Percentiles rank a stretch among this genome's conserved stretches.
Conservation (phyloP, 192 early-diverging fungal genomes). For the Radiomyces spectabilis region DNA sequence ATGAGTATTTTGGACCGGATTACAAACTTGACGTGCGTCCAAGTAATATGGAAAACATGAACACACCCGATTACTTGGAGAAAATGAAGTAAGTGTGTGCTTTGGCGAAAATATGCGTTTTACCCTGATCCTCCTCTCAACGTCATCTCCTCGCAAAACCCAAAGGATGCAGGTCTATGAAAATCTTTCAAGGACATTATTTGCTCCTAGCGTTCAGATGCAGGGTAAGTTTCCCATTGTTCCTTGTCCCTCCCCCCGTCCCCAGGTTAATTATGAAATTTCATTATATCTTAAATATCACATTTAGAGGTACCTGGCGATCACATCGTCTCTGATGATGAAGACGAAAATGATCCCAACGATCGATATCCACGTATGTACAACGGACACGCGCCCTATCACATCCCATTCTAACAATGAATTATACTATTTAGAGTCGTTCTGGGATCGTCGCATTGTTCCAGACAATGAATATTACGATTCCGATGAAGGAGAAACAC, state of each 20-base stretch:
- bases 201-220: constrained; percentile 78
- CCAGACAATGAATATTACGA: constrained; percentile 73
- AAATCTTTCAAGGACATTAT: constrained; percentile 51
- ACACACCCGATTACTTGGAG: constrained; percentile 80
- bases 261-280: too few species aligned
- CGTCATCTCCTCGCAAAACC: neutral
- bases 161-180: constrained; percentile 53
- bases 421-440: constrained; percentile 49
- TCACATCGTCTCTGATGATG: constrained; percentile 56
- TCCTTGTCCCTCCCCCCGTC: neutral
- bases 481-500: constrained; percentile 54
- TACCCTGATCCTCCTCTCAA: neutral
- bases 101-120: neutral
- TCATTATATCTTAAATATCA: too few species aligned
- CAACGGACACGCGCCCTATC: too few species aligned
- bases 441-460: constrained; percentile 54
- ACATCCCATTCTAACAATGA: too few species aligned
- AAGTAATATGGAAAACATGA: constrained; percentile 86
- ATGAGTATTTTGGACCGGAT: constrained; percentile 88
- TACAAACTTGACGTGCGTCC: constrained; percentile 80
- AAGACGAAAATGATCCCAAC: constrained; percentile 60
- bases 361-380: constrained; percentile 53
- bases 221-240: constrained; percentile 35
- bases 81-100: constrained; percentile 56
- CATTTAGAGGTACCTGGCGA: constrained; percentile 70